Percentiles rank a stretch among this genome's conserved stretches.
Conservation (phyloP, 768 basidiomycete genomes). For the Pisolithus marmoratus region DNA sequence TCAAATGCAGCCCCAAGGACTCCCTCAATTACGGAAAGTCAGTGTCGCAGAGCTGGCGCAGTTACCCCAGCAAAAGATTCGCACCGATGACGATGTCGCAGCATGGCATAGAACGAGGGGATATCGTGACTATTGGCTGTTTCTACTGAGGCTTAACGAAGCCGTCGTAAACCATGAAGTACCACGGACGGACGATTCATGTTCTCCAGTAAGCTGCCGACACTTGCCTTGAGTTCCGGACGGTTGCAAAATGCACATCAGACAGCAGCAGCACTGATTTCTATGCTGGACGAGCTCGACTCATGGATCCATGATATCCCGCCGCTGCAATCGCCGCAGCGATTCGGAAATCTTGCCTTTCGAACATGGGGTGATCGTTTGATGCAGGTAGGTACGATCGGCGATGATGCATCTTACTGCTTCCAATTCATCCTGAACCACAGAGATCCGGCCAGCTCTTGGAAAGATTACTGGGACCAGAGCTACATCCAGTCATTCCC, state of each 20-base stretch:
- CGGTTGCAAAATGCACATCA: slow-evolving; percentile 17
- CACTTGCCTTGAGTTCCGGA: not conserved
- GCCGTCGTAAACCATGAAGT: slow-evolving; percentile 65
- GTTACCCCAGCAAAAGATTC: slow-evolving; percentile 51
- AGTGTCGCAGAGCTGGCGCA: slow-evolving; percentile 15
- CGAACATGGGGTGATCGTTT: slow-evolving; percentile 71
- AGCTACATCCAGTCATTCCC: slow-evolving; percentile 42
- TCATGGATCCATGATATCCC: slow-evolving; percentile 81
- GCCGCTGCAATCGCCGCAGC: slow-evolving; percentile 65
- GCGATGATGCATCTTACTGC: not conserved
- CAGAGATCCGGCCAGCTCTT: slow-evolving; percentile 55
- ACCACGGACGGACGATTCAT: slow-evolving; percentile 26
- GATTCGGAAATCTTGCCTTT: slow-evolving; percentile 90
- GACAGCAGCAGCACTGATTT: slow-evolving; percentile 44
- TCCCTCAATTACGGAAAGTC: slow-evolving; percentile 30
- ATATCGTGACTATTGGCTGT: slow-evolving; percentile 69
- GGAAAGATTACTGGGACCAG: slow-evolving; percentile 40
- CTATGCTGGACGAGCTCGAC: slow-evolving; percentile 60
- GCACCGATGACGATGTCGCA: slow-evolving; percentile 65
- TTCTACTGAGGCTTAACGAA: slow-evolving; percentile 71
- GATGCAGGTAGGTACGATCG: slow-evolving; percentile 49
- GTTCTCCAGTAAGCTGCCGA: slow-evolving; percentile 16
- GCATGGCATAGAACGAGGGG: slow-evolving; percentile 68
- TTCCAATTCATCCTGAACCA: not conserved
- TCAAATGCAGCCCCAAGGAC: not conserved